These are phyloP conservation scores for Oryza rufipogon DNA, from an alignment of 176 grass and related monocot genomes.

Conservation along the genomic window DNA sequence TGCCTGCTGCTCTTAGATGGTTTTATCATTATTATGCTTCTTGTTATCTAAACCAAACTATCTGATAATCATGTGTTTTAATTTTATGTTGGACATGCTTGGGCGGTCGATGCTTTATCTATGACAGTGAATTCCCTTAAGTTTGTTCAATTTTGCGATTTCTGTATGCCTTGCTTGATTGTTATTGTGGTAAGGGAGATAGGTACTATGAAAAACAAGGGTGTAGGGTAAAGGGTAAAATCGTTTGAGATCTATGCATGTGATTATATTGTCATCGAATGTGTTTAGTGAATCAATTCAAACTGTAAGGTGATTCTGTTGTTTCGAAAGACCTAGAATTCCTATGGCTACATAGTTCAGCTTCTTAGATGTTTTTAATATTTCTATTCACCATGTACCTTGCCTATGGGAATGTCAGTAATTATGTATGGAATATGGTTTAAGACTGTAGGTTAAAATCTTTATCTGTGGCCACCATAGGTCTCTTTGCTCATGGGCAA, in stretches of 20 bases:
- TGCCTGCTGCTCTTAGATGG: slow-evolving; percentile 49
- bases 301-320: neutral
- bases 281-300: neutral
- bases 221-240: neutral
- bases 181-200: neutral
- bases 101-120: slow-evolving; percentile 39
- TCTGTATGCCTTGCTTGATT: slow-evolving; percentile 9
- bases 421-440: neutral
- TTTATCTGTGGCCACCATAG: too few relatives aligned
- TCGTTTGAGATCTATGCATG: neutral
- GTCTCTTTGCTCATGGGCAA: too few relatives aligned
- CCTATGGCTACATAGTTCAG: neutral
- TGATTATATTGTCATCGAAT: neutral
- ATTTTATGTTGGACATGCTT: slow-evolving; percentile 38
- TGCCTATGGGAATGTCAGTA: neutral
- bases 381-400: neutral
- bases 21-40: slow-evolving; percentile 38
- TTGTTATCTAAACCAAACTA: slow-evolving; percentile 51
- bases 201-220: neutral
- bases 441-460: too few relatives aligned
- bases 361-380: neutral
- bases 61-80: slow-evolving; percentile 42
- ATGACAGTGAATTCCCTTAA: slow-evolving; percentile 34
- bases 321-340: neutral
- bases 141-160: slow-evolving; percentile 21